Evolutionary conservation across 2,329 filamentous ascomycete genomes (phyloP).

Genomic region (Cercospora canescens): DNA sequence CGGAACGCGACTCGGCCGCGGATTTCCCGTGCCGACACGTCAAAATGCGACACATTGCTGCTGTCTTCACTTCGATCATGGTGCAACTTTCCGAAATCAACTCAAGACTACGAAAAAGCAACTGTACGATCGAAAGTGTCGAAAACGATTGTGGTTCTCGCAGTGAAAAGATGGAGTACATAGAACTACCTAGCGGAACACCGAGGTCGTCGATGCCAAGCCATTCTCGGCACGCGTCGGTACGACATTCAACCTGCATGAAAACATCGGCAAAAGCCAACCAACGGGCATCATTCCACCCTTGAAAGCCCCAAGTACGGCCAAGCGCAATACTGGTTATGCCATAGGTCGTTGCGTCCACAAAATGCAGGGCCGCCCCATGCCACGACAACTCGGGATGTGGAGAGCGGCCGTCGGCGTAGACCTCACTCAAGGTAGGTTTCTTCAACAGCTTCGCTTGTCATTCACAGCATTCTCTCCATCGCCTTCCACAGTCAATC

Average conservation of each 20-base stretch:
- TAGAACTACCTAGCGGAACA: no score
- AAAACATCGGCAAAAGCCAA: background rate
- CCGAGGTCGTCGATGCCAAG: background rate
- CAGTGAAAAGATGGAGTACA: no score
- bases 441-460: background rate
- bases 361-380: background rate
- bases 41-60: background rate
- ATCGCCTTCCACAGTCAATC: background rate
- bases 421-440: background rate
- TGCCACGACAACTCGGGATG: constrained; percentile 1
- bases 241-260: background rate
- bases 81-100: background rate
- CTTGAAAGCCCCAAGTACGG: background rate
- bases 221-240: background rate
- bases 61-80: background rate
- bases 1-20: background rate
- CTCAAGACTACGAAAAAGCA: no score
- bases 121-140: no score
- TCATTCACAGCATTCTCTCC: background rate
- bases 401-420: background rate
- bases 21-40: background rate
- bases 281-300: background rate
- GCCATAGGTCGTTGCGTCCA: background rate
- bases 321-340: background rate
- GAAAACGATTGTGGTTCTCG: no score